A percentile compares a stretch with the other conserved stretches of the same genome.
Conservation (phyloP, 805 yeast genomes). For the Kluyveromyces siamensis region DNA sequence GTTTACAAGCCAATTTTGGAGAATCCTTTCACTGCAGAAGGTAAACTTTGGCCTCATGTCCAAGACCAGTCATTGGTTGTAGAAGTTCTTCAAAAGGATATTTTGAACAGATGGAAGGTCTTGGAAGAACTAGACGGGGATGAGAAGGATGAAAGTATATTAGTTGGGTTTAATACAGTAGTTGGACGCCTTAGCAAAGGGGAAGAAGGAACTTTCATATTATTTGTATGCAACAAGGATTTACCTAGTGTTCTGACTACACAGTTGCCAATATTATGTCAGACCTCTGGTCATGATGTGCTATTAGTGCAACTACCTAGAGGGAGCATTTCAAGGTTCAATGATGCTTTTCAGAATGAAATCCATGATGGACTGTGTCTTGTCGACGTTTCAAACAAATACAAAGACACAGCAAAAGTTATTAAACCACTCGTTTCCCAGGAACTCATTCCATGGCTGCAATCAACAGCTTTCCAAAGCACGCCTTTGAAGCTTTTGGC, state of each 20-base stretch:
- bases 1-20: conserved; percentile 58
- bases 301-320: conserved; percentile 55
- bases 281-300: conserved; percentile 30
- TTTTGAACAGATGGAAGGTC: conserved; percentile 29
- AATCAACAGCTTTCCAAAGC: background rate
- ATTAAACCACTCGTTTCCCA: conserved; percentile 11
- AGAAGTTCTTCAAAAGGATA: conserved; percentile 30
- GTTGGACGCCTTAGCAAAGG: conserved; percentile 39
- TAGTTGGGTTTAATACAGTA: conserved; percentile 49
- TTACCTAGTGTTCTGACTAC: conserved; percentile 41
- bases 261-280: conserved; percentile 50
- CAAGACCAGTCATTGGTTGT: conserved; percentile 31
- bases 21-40: conserved; percentile 48
- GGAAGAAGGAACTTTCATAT: conserved; percentile 20
- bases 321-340: conserved; percentile 21
- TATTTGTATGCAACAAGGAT: conserved; percentile 57
- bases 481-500: conserved; percentile 4
- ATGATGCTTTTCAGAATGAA: conserved; percentile 5
- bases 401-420: conserved; percentile 12
- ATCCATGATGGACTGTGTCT: conserved; percentile 18
- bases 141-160: conserved; percentile 12
- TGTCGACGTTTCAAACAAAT: conserved; percentile 14
- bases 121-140: conserved; percentile 14
- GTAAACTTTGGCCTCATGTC: conserved; percentile 33
- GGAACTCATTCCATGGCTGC: conserved; percentile 20